phyloP scores from a whole-genome alignment of 805 yeast genomes.

The Cephaloascus fragrans region DNA sequence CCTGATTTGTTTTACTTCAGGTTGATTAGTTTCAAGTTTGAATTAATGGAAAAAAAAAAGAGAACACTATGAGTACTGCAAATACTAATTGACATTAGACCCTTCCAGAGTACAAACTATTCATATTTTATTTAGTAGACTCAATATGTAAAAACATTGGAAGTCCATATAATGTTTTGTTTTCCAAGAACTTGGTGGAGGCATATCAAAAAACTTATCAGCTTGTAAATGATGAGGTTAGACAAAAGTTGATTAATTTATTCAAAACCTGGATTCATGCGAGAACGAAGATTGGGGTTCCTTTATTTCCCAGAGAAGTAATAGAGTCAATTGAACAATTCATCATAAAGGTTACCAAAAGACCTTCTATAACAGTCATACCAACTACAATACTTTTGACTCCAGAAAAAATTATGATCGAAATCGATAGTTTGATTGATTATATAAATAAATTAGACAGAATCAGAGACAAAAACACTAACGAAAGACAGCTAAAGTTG shows the following conservation, averaged over 20 bases:
- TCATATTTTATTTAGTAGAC: slow-evolving; percentile 59
- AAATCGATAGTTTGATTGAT: background rate
- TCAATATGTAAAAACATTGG: slow-evolving; percentile 90
- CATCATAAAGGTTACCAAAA: slow-evolving; percentile 48
- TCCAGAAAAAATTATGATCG: background rate
- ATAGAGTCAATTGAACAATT: slow-evolving; percentile 68
- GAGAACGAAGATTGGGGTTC: slow-evolving; percentile 47
- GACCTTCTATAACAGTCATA: slow-evolving; percentile 3
- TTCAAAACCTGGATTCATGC: slow-evolving; percentile 88
- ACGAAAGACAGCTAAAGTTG: background rate
- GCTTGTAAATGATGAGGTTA: slow-evolving; percentile 61
- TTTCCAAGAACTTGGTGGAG: slow-evolving; percentile 60
- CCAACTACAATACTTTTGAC: slow-evolving; percentile 2
- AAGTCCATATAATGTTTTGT: slow-evolving; percentile 73
- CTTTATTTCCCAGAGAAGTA: slow-evolving; percentile 64
- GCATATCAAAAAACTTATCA: slow-evolving; percentile 70
- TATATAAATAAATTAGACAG: background rate
- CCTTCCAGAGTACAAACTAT: slow-evolving; percentile 27
- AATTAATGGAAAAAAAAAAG: background rate
- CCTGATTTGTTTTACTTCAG: background rate
- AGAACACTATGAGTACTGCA: no score
- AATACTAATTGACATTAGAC: slow-evolving; percentile 6
- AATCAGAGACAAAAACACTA: background rate
- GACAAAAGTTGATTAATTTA: slow-evolving; percentile 64
- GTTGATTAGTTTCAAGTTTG: background rate